A percentile compares a stretch with the other conserved stretches of the same genome.
Conservation (phyloP, 805 yeast genomes). For the Scheffersomyces stipitis region DNA sequence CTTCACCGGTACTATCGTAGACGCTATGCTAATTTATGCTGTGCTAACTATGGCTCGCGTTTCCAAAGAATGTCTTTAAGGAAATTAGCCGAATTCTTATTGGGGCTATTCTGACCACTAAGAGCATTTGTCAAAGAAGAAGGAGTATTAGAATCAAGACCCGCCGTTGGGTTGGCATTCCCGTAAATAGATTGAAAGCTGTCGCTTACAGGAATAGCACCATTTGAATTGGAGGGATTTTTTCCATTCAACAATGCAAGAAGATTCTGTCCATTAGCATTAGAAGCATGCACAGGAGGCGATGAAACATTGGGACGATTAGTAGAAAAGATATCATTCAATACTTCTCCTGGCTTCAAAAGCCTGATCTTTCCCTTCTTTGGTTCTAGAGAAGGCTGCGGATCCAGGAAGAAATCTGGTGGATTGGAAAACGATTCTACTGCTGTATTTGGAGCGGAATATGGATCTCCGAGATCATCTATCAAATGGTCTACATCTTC, state of each 20-base stretch:
- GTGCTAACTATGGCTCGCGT: slow-evolving; percentile 2
- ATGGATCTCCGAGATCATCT: slow-evolving; percentile 4
- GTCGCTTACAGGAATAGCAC: slow-evolving; percentile 4
- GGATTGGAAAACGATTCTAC: slow-evolving; percentile 1
- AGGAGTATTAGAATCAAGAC: not conserved
- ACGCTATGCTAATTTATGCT: no score
- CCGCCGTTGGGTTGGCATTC: not conserved
- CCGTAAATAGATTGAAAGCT: slow-evolving; percentile 14
- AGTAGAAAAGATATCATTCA: slow-evolving; percentile 9
- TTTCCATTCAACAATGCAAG: slow-evolving; percentile 20
- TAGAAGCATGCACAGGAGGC: slow-evolving; percentile 3
- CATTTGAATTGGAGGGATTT: slow-evolving; percentile 2
- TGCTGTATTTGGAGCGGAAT: not conserved
- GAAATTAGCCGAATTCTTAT: slow-evolving; percentile 6
- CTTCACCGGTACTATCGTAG: no score
- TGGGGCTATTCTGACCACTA: slow-evolving; percentile 4
- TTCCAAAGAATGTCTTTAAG: slow-evolving; percentile 8
- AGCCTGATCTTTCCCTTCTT: slow-evolving; percentile 21
- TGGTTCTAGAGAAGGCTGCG: slow-evolving; percentile 4
- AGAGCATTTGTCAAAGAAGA: slow-evolving; percentile 8
- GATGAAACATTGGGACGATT: not conserved
- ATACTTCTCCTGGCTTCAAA: slow-evolving; percentile 28
- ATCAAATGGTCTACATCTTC: slow-evolving; percentile 22
- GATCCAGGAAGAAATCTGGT: slow-evolving; percentile 5
- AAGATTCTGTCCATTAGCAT: slow-evolving; percentile 19